Evolutionary conservation across 805 yeast species (phyloP), one percentile per base, ranked within the genome.

Genomic region (Yarrowia keelungensis): DNA sequence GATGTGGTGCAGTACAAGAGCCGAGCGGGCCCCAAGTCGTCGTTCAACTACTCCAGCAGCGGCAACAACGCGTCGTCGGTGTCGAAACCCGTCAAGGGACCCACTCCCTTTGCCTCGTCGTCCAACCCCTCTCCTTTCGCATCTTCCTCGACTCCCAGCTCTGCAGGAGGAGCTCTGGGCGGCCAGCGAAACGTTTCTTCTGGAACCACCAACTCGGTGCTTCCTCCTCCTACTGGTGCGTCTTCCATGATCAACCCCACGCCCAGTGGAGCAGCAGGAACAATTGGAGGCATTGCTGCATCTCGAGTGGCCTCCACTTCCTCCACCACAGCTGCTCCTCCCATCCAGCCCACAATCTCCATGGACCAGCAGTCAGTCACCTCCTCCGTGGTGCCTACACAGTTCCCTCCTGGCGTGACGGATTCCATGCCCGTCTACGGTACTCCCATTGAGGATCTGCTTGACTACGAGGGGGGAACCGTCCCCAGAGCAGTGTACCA

Each of bases 401-500:
- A 68, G 11, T 41, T 66, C 61, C 49, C 72, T 26, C 54, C 71
- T 9, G 66, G 72, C 8, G 67, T 64, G 12, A 38, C 72, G 22
- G 71, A 71, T n/a, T 64, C 42, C 22, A 76, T 83, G 69, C 82
- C 83, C 43, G 87, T 97, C 0, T 95, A 91, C 79, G 98, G 97
- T 0, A 87, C 89, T 0, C 89, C 97, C 0, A 82, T 95, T n/a
- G 96, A 89, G 69, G 86, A 83, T 10, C 79, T 91, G 53, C 86
- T 92, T 19, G 89, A 88, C 71, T 87, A 84, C 72, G 97, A 96
- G 71, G 94, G 92, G 68, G 97, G 91, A 72, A 89, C 91, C 77
- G 97, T 95, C 5, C 99, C 99, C 1, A 84, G 89, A 16, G 85
- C 95, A 61, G 99, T 95, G 11, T 88, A 89, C 71, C 91, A 89